phyloP scores from a whole-genome alignment of 495 filamentous ascomycete species.

The Chaetomium tenue region DNA sequence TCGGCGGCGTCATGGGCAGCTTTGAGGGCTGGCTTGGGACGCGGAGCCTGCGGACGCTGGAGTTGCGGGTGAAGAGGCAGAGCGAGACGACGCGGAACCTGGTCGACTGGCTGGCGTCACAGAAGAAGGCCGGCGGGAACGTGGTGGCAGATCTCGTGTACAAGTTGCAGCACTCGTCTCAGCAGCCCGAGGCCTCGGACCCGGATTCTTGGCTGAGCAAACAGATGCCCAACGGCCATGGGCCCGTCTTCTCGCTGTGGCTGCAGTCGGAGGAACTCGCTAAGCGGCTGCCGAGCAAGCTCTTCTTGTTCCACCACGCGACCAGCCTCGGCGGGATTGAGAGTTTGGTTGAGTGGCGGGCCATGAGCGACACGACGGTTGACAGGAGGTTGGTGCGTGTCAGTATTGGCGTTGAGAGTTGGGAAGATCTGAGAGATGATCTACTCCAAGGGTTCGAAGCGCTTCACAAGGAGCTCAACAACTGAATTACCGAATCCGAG shows the following conservation, averaged over 20 bases:
- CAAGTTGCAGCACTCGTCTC: slow-evolving; percentile 69
- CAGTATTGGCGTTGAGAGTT: slow-evolving; percentile 82
- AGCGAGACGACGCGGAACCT: slow-evolving; percentile 63
- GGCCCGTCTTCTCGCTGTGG: slow-evolving; percentile 78
- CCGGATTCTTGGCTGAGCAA: slow-evolving; percentile 67
- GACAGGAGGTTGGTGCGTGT: slow-evolving; percentile 74
- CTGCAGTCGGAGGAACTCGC: slow-evolving; percentile 62
- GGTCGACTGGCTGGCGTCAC: slow-evolving; percentile 65
- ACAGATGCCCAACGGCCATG: slow-evolving; percentile 92
- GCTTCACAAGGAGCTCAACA: slow-evolving; percentile 41
- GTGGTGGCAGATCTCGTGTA: slow-evolving; percentile 54
- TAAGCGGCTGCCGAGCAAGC: slow-evolving; percentile 66
- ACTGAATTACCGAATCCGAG: too few relatives aligned
- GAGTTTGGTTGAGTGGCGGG: slow-evolving; percentile 85
- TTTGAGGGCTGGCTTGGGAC: slow-evolving; percentile 92
- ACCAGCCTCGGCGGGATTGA: slow-evolving; percentile 93
- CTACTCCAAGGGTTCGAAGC: slow-evolving; percentile 65
- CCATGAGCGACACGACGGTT: slow-evolving; percentile 75
- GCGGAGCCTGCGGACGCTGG: slow-evolving; percentile 79
- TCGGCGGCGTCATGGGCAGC: slow-evolving; percentile 87
- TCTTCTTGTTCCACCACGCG: slow-evolving; percentile 87
- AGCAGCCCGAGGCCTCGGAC: slow-evolving; percentile 61
- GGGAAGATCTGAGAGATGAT: slow-evolving; percentile 81
- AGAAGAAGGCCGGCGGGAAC: slow-evolving; percentile 35
- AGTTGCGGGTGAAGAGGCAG: slow-evolving; percentile 75